Evolutionary conservation across 805 yeast genomes (phyloP), one percentile per base, ranked within the genome.

Genomic region (Saccharomycopsis sp.): DNA sequence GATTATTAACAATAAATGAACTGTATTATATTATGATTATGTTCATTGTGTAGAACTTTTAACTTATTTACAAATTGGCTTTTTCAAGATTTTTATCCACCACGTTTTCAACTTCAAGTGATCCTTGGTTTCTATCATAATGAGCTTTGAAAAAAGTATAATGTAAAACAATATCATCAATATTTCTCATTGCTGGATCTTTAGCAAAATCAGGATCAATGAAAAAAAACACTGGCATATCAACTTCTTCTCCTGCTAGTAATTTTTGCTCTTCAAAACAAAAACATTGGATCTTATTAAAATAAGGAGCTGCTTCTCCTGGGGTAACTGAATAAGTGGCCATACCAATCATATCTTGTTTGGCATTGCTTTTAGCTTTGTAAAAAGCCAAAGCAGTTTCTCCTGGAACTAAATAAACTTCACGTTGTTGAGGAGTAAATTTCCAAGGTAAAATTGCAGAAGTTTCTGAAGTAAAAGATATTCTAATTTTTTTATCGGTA

Each of bases 251-350:
- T 6, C 96, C 96, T 2, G 96, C 95, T 41, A 77, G 71, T 49
- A 92, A 66, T 59, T 84, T 74, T 60, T 92, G 98, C 58, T 92
- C 98, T 64, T 92, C 98, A 55, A 92, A 92, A 57, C 98, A 92
- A 63, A 92, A 92, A 60, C 98, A 92, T 60, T 92, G 98, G 54
- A 92, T 92, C 61, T 92, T 92, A 64, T 86, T 86, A 66, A 92
- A 92, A 61, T 89, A 92, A 4, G 86, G 95, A 0, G 97, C 95
- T 5, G 92, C 95, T 52, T 85, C 89, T 50, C 92, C 96, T 0
- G 98, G 98, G 0, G 95, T 76, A 36, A 92, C 96, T 4, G 95
- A 81, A 59, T 92, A 92, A 0, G 98, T 92, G 2, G 98, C 98
- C 95, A 92, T 92, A 5, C 98, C 98, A 39, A 92, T 85, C 33